Evolutionary conservation across 192 early-diverging fungal genomes (phyloP), one percentile per base, ranked within the genome.

Genomic region (Pilaira anomala): DNA sequence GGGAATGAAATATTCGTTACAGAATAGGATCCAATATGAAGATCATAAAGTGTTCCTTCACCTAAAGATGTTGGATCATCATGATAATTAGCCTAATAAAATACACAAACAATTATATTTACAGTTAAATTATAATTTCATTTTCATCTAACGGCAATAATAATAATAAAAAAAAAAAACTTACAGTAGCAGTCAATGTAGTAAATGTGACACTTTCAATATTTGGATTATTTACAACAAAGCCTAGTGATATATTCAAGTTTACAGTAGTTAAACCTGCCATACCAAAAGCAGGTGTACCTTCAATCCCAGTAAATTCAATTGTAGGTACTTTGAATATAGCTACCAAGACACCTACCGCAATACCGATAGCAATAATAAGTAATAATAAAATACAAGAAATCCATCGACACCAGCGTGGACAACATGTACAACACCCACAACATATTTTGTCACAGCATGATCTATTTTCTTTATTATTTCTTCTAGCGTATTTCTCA

Each of bases 61-160:
- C 81, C 81, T 19, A 83, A 73, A 9, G 73, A 59, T 3, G 45
- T 9, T 68, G 53, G 14, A 51, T 50, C 46, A 70, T 62, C 42
- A 28, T 67, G 78, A 67, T 80, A 83, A 58, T 74, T 80, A 5
- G 76, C 78, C 81, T 83, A 71, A 24, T n/a, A 48, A 18, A 46
- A 16, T 36, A 41, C 7, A 13, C 1, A 28, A 29, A 53, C 25
- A n/a, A 22, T 48, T 46, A 26, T 29, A 26, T 16, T 3, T 52
- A 29, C 30, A 28, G 13, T 30, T 53, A 41, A 41, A 51, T 54
- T 26, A 40, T 48, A n/a, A n/a, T n/a, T n/a, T n/a, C n/a, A n/a
- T n/a, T n/a, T n/a, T n/a, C n/a, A n/a, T n/a, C n/a, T n/a, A 21
- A n/a, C 28, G 18, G 48, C 48, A 66, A 58, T 41, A 42, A 57